These are phyloP conservation scores for Pythium coloratum DNA, from an alignment of 352 stramenopile species.

Conservation along the genomic window DNA sequence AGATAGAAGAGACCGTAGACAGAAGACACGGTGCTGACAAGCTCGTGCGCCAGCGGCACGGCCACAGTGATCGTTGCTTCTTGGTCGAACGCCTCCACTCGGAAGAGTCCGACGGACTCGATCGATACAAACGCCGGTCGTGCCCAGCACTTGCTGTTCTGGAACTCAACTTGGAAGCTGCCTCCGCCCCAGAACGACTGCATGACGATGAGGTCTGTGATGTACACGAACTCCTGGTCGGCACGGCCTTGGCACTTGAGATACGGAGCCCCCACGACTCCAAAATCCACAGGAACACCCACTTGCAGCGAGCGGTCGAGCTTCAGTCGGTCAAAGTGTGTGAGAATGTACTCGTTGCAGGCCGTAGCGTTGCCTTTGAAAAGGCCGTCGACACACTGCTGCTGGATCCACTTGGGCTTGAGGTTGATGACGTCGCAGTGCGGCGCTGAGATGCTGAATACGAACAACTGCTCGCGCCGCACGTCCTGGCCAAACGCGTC, in stretches of 20 bases:
- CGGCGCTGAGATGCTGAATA: slow-evolving; percentile 39
- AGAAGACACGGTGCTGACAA: slow-evolving; percentile 14
- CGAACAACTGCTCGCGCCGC: slow-evolving; percentile 30
- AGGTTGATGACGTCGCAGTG: slow-evolving; percentile 43
- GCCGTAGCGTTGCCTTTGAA: slow-evolving; percentile 19
- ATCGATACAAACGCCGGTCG: slow-evolving; percentile 14
- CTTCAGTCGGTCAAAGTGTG: slow-evolving; percentile 32
- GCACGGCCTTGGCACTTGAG: slow-evolving; percentile 31
- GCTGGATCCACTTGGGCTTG: slow-evolving; percentile 25
- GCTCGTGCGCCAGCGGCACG: slow-evolving; percentile 23
- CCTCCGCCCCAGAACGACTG: slow-evolving; percentile 39
- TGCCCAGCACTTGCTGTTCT: slow-evolving; percentile 37
- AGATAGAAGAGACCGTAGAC: slow-evolving; percentile 35
- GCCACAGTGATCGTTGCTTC: slow-evolving; percentile 13
- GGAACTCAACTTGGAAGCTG: slow-evolving; percentile 38
- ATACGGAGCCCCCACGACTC: slow-evolving; percentile 25
- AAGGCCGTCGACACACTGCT: slow-evolving; percentile 5
- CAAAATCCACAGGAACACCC: slow-evolving; percentile 31
- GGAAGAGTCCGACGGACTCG: slow-evolving; percentile 27
- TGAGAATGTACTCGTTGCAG: slow-evolving; percentile 35
- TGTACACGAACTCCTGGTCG: slow-evolving; percentile 27
- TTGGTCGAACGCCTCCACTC: slow-evolving; percentile 20
- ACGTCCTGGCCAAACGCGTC: slow-evolving; percentile 34
- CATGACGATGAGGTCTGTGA: slow-evolving; percentile 34
- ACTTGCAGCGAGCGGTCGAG: slow-evolving; percentile 25